Base-by-base conservation (phyloP, 495 filamentous ascomycete species). In the Hyaloscypha variabilis region DNA sequence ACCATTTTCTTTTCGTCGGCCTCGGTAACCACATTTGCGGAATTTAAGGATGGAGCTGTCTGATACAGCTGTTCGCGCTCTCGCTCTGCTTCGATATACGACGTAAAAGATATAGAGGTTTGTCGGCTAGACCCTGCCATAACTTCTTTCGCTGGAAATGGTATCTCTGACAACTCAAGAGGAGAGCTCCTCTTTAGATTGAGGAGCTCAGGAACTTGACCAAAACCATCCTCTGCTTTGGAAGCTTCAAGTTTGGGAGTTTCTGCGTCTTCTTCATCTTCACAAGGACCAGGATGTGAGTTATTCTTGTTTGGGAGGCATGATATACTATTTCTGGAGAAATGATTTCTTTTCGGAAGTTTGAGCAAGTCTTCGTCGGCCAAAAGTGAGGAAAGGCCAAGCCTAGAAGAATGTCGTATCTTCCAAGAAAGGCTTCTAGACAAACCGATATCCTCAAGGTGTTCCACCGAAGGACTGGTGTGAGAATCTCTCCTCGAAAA, bases 1-100 rank as follows among this genome's bases (percentile, higher is more conserved):
- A 54, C 26, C 24, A 17, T 5, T 23, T 54, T 25, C 51, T 46
- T 25, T 6, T n/a, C 26, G 21, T 54, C 8, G 21, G 51, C 26
- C n/a, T 54, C 11, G 5, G 51, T 54, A 21, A 46, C 57, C 21
- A 14, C 21, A 2, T 23, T 25, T 24, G 31, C 11, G 24, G 11
- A 5, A 39, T 13, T n/a, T 4, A 8, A 19, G 25, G 13, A 24
- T 0, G 8, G 10, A 25, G 6, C 8, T 11, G 26, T 50, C 39
- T 62, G 59, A 29, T 53, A 53, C 21, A 62, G 8, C 19, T 19
- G 23, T 52, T 42, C 25, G 13, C 23, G 11, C 2, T 8, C 39
- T 28, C 42, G 13, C 24, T 63, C 61, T 21, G 61, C 61, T 42
- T 63, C 51, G 36, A 63, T 63, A 21, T 62, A 62, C 4, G 59